Conservation (phyloP, 2,329 filamentous ascomycete species). For the Neophaeococcomyces aloes region DNA sequence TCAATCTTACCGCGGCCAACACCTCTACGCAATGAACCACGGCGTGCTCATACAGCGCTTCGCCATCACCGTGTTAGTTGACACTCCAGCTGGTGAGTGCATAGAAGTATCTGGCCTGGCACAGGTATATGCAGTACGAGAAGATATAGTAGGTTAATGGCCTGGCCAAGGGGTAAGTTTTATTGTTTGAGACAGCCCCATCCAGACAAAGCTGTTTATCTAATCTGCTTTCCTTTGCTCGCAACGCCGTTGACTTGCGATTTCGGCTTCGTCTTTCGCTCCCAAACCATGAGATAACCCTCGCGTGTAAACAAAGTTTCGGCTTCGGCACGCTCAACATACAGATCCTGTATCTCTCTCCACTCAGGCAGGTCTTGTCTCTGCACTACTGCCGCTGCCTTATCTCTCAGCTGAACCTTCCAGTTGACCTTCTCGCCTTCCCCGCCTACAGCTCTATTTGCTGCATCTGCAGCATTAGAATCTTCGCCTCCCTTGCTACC, state of each 20-base stretch:
- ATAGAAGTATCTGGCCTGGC: too few species aligned
- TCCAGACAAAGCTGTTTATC: too few species aligned
- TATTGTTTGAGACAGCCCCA: too few species aligned
- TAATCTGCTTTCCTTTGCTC: constrained; percentile 10
- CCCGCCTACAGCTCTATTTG: constrained; percentile 59
- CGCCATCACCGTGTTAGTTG: too few species aligned
- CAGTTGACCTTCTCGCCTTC: constrained; percentile 88
- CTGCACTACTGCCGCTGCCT: constrained; percentile 33
- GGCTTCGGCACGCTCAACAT: constrained; percentile 76
- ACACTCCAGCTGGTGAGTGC: too few species aligned
- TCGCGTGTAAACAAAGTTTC: constrained; percentile 89
- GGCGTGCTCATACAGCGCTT: too few species aligned
- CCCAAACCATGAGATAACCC: constrained; percentile 94
- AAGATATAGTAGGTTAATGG: too few species aligned
- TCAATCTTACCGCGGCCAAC: too few species aligned
- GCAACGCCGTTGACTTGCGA: constrained; percentile 25
- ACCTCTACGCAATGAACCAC: too few species aligned
- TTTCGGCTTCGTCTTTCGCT: constrained; percentile 54
- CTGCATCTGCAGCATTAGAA: constrained; percentile 28
- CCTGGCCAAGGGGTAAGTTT: too few species aligned
- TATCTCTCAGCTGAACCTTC: constrained; percentile 82
- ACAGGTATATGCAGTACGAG: too few species aligned
- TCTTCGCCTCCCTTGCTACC: constrained; percentile 44
- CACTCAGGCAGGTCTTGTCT: constrained; percentile 56
- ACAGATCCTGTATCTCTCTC: constrained; percentile 89